Evolutionary conservation across 75 land plant species (phyloP), one percentile per base, ranked within the genome.

Genomic region (Sequoia sempervirens): DNA sequence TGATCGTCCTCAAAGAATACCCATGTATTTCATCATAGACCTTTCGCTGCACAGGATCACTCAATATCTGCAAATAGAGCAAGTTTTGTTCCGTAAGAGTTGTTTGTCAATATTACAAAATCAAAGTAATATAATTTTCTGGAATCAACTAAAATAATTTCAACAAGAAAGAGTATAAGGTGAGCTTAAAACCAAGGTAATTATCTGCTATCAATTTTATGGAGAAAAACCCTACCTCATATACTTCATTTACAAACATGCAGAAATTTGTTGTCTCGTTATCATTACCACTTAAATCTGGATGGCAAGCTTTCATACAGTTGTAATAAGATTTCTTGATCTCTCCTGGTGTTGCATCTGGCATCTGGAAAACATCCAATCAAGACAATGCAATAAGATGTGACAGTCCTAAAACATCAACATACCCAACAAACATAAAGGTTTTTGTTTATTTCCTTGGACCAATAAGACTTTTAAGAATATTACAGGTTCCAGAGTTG

Each of bases 1-100:
- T 97, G 15, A 82, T 88, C 26, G 96, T 92, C 36, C 90, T 94
- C 85, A 94, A 86, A 36, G 96, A 90, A 87, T 96, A 96, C 50
- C 99, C 99, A 90, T 97, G 94, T 83, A 97, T 97, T 86, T 97
- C 98, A 89, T 97, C 99, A 88, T 97, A 97, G 41, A 95, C 88
- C 93, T 87, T 92, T 1, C 99, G 87, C 80, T 97, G 98, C 72
- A 96, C 92, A 37, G 99, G 98, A 79, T 97, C 99, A 87, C 99
- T 97, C 23, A 97, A 91, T 72, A 97, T 94, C 99, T 97, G 91
- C 81, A 87, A 74, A 4, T 78, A 78, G 10, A 45, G 46, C 9
- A n/a, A 26, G 45, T 78, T 26, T 43, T n/a, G 46, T 83, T 72
- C 79, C 75, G 4, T 43, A 46, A 17, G 15, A 54, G 38, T 66